Evolutionary conservation across 257 asterid species (phyloP).

Genomic region (Solanum boliviense): DNA sequence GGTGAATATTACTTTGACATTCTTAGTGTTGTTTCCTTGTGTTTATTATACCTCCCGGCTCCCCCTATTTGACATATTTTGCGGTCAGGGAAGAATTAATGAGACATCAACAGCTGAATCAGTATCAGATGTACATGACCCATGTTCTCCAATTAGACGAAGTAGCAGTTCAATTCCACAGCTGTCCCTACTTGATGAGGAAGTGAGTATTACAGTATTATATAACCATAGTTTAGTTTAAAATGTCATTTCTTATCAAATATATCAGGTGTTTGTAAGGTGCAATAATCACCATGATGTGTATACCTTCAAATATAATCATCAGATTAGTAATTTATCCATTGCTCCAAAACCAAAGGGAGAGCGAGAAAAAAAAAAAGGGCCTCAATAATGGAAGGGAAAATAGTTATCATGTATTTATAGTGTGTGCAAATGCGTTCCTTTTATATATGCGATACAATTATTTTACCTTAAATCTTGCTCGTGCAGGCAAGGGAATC

Average conservation of each 20-base stretch:
- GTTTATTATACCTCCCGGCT: neutral
- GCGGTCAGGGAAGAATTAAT: constrained; percentile 44
- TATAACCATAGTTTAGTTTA: neutral
- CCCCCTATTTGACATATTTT: neutral
- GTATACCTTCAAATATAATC: neutral
- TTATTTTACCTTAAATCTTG: neutral
- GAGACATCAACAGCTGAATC: constrained; percentile 41
- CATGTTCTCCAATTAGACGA: constrained; percentile 35
- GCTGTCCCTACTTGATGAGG: constrained; percentile 47
- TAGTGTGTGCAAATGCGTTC: neutral
- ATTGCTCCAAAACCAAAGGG: neutral
- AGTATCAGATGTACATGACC: constrained; percentile 43
- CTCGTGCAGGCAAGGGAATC: constrained; percentile 41
- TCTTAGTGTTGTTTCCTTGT: neutral
- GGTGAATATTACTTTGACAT: constrained; percentile 18
- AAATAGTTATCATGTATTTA: neutral
- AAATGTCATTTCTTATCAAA: neutral
- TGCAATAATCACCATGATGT: neutral
- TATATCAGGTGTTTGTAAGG: neutral
- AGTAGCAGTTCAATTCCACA: constrained; percentile 22
- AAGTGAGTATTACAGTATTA: constrained; percentile 28
- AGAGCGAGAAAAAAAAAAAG: neutral
- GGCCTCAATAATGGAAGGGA: neutral
- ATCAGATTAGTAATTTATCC: neutral
- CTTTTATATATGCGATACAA: neutral